Evolutionary conservation across 2,329 filamentous ascomycete genomes (phyloP), one percentile per base, ranked within the genome.

Genomic region (Fusarium secorum): DNA sequence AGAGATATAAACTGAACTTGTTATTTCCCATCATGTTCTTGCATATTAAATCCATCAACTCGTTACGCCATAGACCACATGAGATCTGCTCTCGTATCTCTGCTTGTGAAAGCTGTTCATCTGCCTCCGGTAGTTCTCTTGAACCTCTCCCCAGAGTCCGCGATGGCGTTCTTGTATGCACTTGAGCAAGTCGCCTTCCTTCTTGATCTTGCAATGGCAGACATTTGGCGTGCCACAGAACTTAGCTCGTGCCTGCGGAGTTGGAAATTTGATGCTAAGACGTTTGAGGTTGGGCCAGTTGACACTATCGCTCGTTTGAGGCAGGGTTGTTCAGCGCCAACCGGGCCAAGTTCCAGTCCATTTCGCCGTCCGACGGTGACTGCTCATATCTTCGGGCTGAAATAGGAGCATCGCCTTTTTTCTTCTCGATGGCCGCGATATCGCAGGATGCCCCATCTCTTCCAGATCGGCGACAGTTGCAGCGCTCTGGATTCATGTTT

Each of bases 401-500:
- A n/a, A 80, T 53, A 17, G 69, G 64, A 13, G 60, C 22, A 4
- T 73, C 62, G 4, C 79, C 79, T n/a, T 74, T 73, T 7, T 62
- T 65, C 60, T 74, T 71, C 60, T 80, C 78, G 10, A 80, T 74
- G 13, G 74, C 64, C 1, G 72, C 73, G 18, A 77, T 68, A 10
- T 66, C 60, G 13, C 75, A 77, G 8, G 58, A 54, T 36, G 71
- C 66, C 0, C 76, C 77, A n/a, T 76, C 75, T 30, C 51, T 64
- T 17, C 72, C 75, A 1, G 77, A 73, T 30, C 71, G 70, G 14
- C 76, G 75, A 54, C 81, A 83, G 28, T 79, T 76, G 64, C 79
- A 81, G 9, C 76, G 75, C 28, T 80, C 76, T 2, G 78, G 77
- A 41, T 82, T 81, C 51, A 80, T 72, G 11, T 73, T 68, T 11